A percentile compares a stretch with the other conserved stretches of the same genome.
Conservation (phyloP, 2,329 filamentous ascomycete genomes). For the Diatrype stigma region DNA sequence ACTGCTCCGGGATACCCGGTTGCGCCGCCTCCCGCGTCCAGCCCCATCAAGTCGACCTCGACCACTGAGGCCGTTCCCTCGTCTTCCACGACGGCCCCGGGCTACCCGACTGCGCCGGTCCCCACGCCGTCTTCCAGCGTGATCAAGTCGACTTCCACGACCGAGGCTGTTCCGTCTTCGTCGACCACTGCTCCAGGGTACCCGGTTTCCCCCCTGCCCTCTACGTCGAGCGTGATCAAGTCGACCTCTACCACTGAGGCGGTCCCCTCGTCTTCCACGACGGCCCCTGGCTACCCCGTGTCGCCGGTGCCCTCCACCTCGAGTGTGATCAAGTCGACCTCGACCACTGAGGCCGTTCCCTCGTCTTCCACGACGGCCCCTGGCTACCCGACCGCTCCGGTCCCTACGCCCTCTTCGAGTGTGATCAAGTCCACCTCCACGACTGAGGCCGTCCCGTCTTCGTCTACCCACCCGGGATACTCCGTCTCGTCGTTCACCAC, state of each 20-base stretch:
- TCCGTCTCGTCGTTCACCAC: background rate
- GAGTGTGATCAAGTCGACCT: background rate
- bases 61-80: background rate
- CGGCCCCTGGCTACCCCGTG: background rate
- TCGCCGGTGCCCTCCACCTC: background rate
- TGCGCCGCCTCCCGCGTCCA: background rate
- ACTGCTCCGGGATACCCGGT: background rate
- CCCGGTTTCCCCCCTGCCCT: background rate
- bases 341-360: background rate
- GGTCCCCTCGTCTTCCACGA: background rate
- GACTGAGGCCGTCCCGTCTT: background rate
- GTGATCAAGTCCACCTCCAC: background rate
- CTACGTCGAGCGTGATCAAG: slow-evolving; percentile 1
- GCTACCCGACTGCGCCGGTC: background rate
- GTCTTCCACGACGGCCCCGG: background rate
- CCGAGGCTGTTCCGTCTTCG: background rate
- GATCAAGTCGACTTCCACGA: background rate
- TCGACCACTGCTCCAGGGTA: background rate
- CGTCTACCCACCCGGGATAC: background rate
- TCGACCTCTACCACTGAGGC: slow-evolving; percentile 1
- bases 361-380: background rate
- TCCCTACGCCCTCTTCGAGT: background rate
- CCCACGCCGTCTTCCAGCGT: background rate
- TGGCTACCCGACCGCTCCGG: background rate
- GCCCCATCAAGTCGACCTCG: slow-evolving; percentile 3